phyloP scores from a whole-genome alignment of 306 rosid genomes.

The Quercus suber region DNA sequence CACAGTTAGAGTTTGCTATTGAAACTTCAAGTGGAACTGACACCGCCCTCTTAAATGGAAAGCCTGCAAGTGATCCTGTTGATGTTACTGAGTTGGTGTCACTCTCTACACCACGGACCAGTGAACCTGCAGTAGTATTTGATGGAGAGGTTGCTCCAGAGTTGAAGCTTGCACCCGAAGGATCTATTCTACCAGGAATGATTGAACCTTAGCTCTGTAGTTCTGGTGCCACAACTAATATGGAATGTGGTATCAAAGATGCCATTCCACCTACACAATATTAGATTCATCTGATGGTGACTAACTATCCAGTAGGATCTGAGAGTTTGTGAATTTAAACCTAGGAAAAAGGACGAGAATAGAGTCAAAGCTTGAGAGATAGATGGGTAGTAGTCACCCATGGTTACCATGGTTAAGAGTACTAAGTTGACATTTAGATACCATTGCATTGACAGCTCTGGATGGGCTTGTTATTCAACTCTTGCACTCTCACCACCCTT shows the following conservation, averaged over 20 bases:
- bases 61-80: neutral
- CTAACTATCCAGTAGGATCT: conserved; percentile 12
- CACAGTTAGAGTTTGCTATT: conserved; percentile 4
- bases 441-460: neutral
- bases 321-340: conserved; percentile 5
- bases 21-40: conserved; percentile 16
- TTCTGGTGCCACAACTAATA: conserved; percentile 22
- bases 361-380: conserved; percentile 12
- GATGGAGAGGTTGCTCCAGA: conserved; percentile 16
- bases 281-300: conserved; percentile 12
- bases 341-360: neutral
- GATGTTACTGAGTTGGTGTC: neutral
- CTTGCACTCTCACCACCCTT: neutral
- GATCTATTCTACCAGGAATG: conserved; percentile 14
- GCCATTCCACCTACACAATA: conserved; percentile 30
- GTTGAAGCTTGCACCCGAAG: conserved; percentile 19
- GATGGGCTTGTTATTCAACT: neutral
- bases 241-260: conserved; percentile 21
- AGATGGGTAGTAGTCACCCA: conserved; percentile 10
- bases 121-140: neutral
- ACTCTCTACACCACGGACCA: neutral
- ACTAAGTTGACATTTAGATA: conserved; percentile 8
- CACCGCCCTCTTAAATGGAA: conserved; percentile 4
- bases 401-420: conserved; percentile 1
- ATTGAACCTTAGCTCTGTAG: conserved; percentile 21